Evolutionary conservation across 2,329 filamentous ascomycete species (phyloP).

Genomic region (Beauveria medogensis): DNA sequence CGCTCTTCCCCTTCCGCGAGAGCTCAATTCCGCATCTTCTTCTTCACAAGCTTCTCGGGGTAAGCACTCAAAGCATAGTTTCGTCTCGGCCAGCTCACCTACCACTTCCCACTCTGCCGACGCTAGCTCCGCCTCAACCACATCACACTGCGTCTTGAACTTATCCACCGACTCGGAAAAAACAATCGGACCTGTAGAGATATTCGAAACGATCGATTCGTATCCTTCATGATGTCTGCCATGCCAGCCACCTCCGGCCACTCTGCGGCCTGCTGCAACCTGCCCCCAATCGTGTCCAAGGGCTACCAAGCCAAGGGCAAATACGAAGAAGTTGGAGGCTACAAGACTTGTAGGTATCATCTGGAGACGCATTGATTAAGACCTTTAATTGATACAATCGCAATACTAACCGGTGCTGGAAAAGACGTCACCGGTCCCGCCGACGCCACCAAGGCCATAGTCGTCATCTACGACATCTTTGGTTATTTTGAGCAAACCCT

Average conservation of each 20-base stretch:
- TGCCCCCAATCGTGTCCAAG: conserved; percentile 48
- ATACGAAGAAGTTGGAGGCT: conserved; percentile 47
- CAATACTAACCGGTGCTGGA: conserved; percentile 8
- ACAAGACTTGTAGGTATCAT: conserved; percentile 39
- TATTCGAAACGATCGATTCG: not conserved
- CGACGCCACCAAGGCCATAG: conserved; percentile 42
- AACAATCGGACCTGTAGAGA: not conserved
- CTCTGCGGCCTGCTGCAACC: conserved; percentile 49
- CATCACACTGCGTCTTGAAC: not conserved
- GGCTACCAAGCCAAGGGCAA: conserved; percentile 48
- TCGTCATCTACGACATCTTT: conserved; percentile 51
- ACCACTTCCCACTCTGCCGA: not conserved
- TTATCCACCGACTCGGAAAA: not conserved
- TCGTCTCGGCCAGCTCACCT: not conserved
- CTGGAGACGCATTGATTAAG: too few species aligned
- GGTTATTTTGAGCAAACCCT: conserved; percentile 63
- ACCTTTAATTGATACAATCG: not conserved
- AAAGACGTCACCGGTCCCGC: conserved; percentile 40
- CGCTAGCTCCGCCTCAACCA: not conserved
- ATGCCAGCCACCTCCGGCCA: conserved; percentile 46
- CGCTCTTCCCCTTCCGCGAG: not conserved
- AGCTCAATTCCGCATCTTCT: not conserved
- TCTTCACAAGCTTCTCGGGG: not conserved
- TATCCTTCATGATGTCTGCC: conserved; percentile 32
- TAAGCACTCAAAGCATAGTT: not conserved